Conservation (phyloP, 352 stramenopile species). For the Plasmopara muralis region DNA sequence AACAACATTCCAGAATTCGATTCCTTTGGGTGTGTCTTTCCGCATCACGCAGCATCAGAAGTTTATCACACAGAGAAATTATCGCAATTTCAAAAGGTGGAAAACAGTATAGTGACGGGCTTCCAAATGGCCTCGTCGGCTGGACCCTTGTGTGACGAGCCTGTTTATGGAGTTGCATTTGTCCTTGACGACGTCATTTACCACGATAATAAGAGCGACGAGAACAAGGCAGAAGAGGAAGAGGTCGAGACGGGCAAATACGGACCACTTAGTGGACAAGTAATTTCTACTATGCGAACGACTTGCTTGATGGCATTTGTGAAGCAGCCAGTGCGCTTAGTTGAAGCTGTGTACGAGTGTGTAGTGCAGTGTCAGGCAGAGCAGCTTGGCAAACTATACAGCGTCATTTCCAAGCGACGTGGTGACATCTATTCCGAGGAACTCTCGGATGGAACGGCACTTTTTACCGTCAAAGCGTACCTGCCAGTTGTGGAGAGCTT, state of each 20-base stretch:
- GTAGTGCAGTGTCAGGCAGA: slow-evolving; percentile 83
- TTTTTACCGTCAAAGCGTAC: slow-evolving; percentile 91
- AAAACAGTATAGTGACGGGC: slow-evolving; percentile 77
- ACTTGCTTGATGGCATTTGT: slow-evolving; percentile 70
- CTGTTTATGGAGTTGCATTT: slow-evolving; percentile 86
- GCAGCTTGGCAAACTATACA: slow-evolving; percentile 92
- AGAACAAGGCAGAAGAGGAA: slow-evolving; percentile 20
- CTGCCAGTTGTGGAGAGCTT: slow-evolving; percentile 94
- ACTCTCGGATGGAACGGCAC: slow-evolving; percentile 87
- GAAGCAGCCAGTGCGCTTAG: slow-evolving; percentile 82
- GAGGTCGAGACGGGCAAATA: slow-evolving; percentile 36
- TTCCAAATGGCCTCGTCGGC: slow-evolving; percentile 75
- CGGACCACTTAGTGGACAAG: slow-evolving; percentile 67
- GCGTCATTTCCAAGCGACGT: slow-evolving; percentile 89
- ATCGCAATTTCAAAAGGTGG: slow-evolving; percentile 44
- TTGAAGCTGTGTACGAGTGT: slow-evolving; percentile 89
- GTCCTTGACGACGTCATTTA: slow-evolving; percentile 77
- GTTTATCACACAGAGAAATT: slow-evolving; percentile 14
- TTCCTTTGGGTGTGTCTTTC: slow-evolving; percentile 17
- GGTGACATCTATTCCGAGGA: slow-evolving; percentile 88
- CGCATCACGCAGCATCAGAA: slow-evolving; percentile 1
- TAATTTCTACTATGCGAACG: slow-evolving; percentile 77
- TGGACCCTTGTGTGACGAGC: slow-evolving; percentile 87
- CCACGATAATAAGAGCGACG: slow-evolving; percentile 30
- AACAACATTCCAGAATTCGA: slow-evolving; percentile 58